Percentiles rank a stretch among this genome's conserved stretches.
Conservation (phyloP, 495 filamentous ascomycete genomes). For the Oleoguttula mirabilis region DNA sequence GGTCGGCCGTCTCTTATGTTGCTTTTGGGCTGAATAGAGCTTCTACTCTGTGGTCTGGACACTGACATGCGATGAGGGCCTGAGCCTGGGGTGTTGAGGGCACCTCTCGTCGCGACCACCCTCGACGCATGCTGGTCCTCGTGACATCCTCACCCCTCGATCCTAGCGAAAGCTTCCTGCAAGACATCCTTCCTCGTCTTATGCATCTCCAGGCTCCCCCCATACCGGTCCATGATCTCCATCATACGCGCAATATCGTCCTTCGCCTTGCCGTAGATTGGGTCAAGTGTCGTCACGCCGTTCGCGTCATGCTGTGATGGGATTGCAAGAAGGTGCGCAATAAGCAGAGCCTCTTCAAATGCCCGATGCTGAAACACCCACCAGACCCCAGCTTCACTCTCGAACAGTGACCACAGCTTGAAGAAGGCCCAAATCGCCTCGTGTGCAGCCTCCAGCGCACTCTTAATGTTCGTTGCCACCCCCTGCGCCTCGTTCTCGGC, state of each 20-base stretch:
- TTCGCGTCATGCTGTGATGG: background rate
- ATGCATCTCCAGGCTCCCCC: constrained; percentile 28
- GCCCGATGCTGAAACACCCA: constrained; percentile 67
- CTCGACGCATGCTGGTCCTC: no score
- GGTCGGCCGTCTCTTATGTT: no score
- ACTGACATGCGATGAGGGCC: no score
- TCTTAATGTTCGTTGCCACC: constrained; percentile 42
- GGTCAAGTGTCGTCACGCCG: background rate
- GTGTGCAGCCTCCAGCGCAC: constrained; percentile 56
- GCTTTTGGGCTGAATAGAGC: no score
- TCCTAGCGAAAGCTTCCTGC: constrained; percentile 23
- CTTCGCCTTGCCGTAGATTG: constrained; percentile 15
- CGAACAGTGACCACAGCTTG: constrained; percentile 49
- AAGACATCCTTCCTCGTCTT: constrained; percentile 30
- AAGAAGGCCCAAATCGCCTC: constrained; percentile 53
- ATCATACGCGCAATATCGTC: constrained; percentile 19
- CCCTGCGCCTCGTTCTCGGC: constrained; percentile 47
- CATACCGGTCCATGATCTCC: constrained; percentile 27
- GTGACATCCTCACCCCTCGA: constrained; percentile 9
- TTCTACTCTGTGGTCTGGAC: no score
- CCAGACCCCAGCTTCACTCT: constrained; percentile 56
- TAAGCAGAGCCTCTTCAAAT: constrained; percentile 48
- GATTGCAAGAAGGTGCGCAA: constrained; percentile 22
- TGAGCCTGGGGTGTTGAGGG: no score
- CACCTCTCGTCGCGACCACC: no score